Evolutionary conservation across 768 basidiomycete species (phyloP).

Genomic region (Kwoniella dejecticola): DNA sequence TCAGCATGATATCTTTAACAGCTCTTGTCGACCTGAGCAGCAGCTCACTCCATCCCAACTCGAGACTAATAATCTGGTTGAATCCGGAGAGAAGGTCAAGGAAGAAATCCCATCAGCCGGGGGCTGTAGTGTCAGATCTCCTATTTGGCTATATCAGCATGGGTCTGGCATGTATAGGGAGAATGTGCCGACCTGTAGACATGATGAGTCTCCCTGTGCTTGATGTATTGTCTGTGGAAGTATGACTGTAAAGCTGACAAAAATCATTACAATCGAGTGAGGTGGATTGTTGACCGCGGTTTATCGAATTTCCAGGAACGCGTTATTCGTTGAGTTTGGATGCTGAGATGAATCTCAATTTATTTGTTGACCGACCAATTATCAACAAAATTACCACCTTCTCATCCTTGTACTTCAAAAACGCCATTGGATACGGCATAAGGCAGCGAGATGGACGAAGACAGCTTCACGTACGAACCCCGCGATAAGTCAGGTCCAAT

Average conservation of each 20-base stretch:
- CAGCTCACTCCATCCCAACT: constrained; percentile 85
- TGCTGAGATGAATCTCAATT: background rate
- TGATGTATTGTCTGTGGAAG: background rate
- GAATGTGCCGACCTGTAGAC: constrained; percentile 21
- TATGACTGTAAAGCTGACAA: background rate
- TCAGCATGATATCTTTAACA: background rate
- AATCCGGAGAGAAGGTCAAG: constrained; percentile 78
- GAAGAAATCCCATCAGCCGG: constrained; percentile 85
- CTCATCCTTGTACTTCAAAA: too few relatives aligned
- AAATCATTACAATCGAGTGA: too few relatives aligned
- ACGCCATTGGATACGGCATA: too few relatives aligned
- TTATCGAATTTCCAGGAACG: constrained; percentile 12
- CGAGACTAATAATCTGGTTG: constrained; percentile 76
- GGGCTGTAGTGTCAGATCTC: constrained; percentile 56
- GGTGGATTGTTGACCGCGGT: background rate
- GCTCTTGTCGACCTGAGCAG: background rate
- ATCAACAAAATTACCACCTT: too few relatives aligned
- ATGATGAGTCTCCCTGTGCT: constrained; percentile 6
- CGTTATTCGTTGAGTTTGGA: background rate
- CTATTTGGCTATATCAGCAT: constrained; percentile 6
- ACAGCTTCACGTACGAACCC: constrained; percentile 21
- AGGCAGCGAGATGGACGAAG: constrained; percentile 12
- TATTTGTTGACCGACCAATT: constrained; percentile 16
- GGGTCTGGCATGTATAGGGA: background rate
- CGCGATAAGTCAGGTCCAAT: constrained; percentile 43